These are phyloP conservation scores for Psilocybe mexicana DNA, from an alignment of 1,284 basidiomycete genomes.

Conservation along the genomic window DNA sequence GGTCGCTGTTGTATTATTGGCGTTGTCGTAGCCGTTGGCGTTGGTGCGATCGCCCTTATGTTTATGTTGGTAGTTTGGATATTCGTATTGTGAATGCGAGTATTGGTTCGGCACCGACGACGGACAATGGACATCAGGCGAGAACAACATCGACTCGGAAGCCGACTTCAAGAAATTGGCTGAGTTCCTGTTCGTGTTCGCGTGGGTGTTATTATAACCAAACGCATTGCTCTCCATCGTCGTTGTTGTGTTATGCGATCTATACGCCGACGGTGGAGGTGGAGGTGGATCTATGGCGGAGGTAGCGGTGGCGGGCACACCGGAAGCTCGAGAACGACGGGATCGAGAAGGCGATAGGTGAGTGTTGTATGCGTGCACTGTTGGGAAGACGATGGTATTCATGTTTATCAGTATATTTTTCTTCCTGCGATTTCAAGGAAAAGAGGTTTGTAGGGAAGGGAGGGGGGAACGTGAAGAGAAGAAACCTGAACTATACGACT, in stretches of 20 bases:
- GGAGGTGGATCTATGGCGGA: not conserved
- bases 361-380: slow-evolving; percentile 21
- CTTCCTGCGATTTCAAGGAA: not conserved
- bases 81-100: too few species aligned
- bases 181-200: not conserved
- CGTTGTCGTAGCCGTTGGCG: not conserved
- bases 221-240: not conserved
- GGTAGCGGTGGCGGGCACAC: not conserved
- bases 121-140: not conserved
- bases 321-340: not conserved
- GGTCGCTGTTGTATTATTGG: not conserved
- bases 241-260: not conserved
- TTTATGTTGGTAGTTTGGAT: not conserved
- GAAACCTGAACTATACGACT: too few species aligned
- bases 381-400: slow-evolving; percentile 14
- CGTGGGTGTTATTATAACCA: too few species aligned
- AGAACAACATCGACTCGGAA: not conserved
- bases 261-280: not conserved
- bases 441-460: not conserved
- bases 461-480: not conserved
- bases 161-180: not conserved
- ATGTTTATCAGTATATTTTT: slow-evolving; percentile 8
- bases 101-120: too few species aligned
- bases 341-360: slow-evolving; percentile 11
- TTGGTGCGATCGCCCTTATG: not conserved